Evolutionary conservation across 2,329 filamentous ascomycete genomes (phyloP).

Genomic region (Penicillium sp.): DNA sequence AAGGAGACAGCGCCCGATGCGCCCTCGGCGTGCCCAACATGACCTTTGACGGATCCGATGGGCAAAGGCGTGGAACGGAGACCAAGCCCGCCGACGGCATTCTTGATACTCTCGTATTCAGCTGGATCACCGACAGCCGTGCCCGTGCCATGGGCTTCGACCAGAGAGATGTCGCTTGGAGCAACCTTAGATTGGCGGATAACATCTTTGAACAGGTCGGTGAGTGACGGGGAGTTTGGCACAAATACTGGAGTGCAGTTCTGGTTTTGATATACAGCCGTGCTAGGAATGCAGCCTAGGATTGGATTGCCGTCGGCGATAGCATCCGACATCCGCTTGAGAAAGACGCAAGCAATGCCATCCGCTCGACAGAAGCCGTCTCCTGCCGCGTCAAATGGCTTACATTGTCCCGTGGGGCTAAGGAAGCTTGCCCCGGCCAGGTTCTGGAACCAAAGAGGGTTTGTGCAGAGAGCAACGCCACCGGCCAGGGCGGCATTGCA

Average conservation of each 20-base stretch:
- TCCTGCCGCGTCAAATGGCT: constrained; percentile 49
- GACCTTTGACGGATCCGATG: constrained; percentile 36
- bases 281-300: constrained; percentile 41
- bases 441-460: constrained; percentile 26
- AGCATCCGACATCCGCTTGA: constrained; percentile 51
- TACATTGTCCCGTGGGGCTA: constrained; percentile 49
- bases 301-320: constrained; percentile 49
- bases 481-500: constrained; percentile 36
- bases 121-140: constrained; percentile 33
- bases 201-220: constrained; percentile 31
- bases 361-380: constrained; percentile 57
- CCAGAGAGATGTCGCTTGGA: constrained; percentile 28
- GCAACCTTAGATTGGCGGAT: constrained; percentile 23
- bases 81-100: constrained; percentile 18
- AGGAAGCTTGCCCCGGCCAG: constrained; percentile 45
- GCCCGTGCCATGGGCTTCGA: constrained; percentile 39
- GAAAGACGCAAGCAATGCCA: constrained; percentile 46
- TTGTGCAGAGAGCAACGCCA: constrained; percentile 37
- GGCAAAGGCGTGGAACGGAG: constrained; percentile 7
- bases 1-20: constrained; percentile 34
- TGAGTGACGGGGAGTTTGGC: constrained; percentile 25
- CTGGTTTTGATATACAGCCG: constrained; percentile 35
- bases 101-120: constrained; percentile 29
- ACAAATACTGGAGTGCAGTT: constrained; percentile 27
- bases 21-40: constrained; percentile 38